phyloP scores from a whole-genome alignment of 192 early-diverging fungal genomes.

The Backusella parvicylindrica region DNA sequence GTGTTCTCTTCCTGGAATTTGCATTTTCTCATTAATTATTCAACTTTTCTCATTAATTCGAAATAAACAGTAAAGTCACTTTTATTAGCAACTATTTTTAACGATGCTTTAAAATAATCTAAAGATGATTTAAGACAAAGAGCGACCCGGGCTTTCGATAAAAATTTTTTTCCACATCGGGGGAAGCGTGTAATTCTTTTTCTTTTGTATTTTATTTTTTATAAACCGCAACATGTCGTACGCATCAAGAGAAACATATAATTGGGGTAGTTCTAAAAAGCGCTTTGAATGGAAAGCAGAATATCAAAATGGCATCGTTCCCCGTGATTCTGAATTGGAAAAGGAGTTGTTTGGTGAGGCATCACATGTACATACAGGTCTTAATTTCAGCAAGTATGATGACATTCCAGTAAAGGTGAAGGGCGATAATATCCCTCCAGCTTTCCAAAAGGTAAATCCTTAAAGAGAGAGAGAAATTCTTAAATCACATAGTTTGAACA shows the following conservation, averaged over 20 bases:
- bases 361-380: slow-evolving; percentile 63
- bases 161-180: too few relatives aligned
- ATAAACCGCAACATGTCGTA: background rate
- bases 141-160: too few relatives aligned
- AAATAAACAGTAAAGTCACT: too few relatives aligned
- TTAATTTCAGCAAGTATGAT: slow-evolving; percentile 77
- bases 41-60: too few relatives aligned
- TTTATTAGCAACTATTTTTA: too few relatives aligned
- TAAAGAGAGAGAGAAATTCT: too few relatives aligned
- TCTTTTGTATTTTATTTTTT: background rate
- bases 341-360: slow-evolving; percentile 55
- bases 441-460: slow-evolving; percentile 45
- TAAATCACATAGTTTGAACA: too few relatives aligned
- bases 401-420: slow-evolving; percentile 63
- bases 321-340: slow-evolving; percentile 59
- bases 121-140: too few relatives aligned
- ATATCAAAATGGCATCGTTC: slow-evolving; percentile 53
- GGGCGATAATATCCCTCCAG: slow-evolving; percentile 45
- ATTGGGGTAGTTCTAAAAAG: slow-evolving; percentile 43
- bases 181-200: background rate
- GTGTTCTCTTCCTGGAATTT: too few relatives aligned
- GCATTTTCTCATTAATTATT: too few relatives aligned
- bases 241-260: slow-evolving; percentile 2
- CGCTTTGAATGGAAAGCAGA: slow-evolving; percentile 54
- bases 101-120: too few relatives aligned